These are phyloP conservation scores for Prunus mira DNA, from an alignment of 306 rosid species.

Conservation along the genomic window DNA sequence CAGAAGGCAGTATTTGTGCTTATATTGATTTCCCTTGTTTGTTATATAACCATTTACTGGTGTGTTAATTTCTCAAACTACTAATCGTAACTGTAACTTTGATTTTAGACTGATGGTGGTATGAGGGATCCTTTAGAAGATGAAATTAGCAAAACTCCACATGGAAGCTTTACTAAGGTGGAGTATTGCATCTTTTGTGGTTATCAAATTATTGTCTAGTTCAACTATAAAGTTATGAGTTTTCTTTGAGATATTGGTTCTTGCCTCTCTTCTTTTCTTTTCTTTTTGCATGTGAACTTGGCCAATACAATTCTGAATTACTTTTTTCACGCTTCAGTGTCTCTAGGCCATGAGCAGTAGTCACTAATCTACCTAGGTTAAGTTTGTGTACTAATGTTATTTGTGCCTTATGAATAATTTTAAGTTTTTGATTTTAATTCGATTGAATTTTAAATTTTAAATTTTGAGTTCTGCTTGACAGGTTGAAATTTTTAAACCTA, in stretches of 20 bases:
- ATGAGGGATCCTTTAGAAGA: conserved; percentile 35
- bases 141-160: conserved; percentile 32
- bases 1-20: neutral
- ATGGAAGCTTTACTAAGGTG: conserved; percentile 63
- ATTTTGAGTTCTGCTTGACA: conserved; percentile 23
- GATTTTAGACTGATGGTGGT: conserved; percentile 49
- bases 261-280: neutral
- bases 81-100: conserved; percentile 5
- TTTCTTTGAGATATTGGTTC: neutral
- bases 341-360: neutral
- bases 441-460: neutral
- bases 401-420: neutral
- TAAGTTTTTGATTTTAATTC: neutral
- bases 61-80: neutral
- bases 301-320: neutral
- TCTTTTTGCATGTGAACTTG: neutral
- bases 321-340: neutral
- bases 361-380: neutral
- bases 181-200: neutral
- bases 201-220: neutral
- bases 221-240: neutral
- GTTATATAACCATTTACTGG: neutral
- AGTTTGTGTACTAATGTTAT: neutral
- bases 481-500: conserved; percentile 49
- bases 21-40: neutral